Evolutionary conservation across 768 basidiomycete genomes (phyloP).

Genomic region (Clavulina sp.): DNA sequence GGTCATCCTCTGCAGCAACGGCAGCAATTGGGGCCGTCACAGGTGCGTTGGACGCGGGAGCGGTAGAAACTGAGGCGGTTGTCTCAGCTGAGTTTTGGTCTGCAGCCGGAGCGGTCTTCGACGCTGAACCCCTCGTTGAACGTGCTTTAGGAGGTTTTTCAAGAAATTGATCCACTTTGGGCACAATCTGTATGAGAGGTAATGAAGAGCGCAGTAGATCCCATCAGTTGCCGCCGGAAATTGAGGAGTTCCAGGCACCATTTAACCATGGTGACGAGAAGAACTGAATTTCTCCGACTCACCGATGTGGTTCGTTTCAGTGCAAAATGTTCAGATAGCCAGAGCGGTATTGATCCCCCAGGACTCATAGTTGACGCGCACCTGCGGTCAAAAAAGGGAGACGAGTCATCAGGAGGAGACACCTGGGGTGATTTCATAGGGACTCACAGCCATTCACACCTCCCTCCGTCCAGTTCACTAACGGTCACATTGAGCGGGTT

Average conservation of each 20-base stretch:
- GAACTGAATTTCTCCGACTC: not conserved
- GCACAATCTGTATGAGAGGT: not conserved
- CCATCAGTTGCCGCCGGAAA: no score
- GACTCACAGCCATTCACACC: not conserved
- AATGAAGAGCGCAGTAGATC: no score
- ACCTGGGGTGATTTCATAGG: not conserved
- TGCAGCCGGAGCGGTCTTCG: no score
- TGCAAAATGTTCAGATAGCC: not conserved
- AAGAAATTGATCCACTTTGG: not conserved
- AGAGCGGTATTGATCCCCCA: not conserved
- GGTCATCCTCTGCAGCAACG: no score
- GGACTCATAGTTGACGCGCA: not conserved
- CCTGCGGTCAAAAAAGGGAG: not conserved
- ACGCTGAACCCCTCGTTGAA: not conserved
- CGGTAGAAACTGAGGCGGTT: no score
- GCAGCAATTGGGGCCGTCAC: no score
- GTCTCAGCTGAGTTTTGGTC: no score
- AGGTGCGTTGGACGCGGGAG: no score
- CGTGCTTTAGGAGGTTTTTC: not conserved
- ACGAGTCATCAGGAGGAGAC: not conserved
- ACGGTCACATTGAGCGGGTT: no score
- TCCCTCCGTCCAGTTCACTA: not conserved
- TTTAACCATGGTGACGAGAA: no score
- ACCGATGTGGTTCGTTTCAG: not conserved
- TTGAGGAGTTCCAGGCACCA: no score